phyloP scores from a whole-genome alignment of 257 asterid genomes.

The Sherardia arvensis region DNA sequence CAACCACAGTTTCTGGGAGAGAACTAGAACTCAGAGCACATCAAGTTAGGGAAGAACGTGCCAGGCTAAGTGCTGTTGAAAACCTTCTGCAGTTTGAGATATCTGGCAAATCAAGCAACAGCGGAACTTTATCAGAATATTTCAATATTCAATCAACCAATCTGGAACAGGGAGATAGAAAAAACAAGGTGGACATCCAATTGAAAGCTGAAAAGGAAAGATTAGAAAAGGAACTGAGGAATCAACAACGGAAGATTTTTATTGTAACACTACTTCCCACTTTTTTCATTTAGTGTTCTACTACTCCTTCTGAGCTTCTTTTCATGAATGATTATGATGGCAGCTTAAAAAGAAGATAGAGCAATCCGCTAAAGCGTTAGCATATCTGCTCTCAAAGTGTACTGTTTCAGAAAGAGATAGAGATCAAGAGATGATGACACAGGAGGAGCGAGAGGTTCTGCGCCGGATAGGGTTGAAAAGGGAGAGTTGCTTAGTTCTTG shows the following conservation, averaged over 20 bases:
- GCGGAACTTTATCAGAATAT: constrained; percentile 77
- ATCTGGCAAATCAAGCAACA: constrained; percentile 22
- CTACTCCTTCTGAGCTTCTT: constrained; percentile 12
- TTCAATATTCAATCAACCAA: constrained; percentile 41
- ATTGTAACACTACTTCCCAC: constrained; percentile 32
- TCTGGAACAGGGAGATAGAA: constrained; percentile 19
- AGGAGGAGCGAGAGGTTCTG: constrained; percentile 68
- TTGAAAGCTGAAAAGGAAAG: constrained; percentile 50
- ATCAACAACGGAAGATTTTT: constrained; percentile 41
- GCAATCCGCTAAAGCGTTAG: constrained; percentile 41
- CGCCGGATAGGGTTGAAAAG: constrained; percentile 55
- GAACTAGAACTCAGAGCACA: constrained; percentile 49
- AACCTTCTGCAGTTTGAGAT: constrained; percentile 27
- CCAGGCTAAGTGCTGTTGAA: constrained; percentile 67
- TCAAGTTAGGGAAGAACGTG: constrained; percentile 75
- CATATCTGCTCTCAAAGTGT: constrained; percentile 39
- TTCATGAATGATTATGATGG: constrained; percentile 20
- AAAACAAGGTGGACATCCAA: constrained; percentile 37
- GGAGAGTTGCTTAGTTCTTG: constrained; percentile 66
- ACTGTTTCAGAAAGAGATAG: constrained; percentile 41
- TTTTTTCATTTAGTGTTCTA: constrained; percentile 12
- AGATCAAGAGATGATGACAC: constrained; percentile 61
- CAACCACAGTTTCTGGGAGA: constrained; percentile 50
- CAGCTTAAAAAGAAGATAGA: constrained; percentile 77
- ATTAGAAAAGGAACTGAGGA: constrained; percentile 62